Evolutionary conservation across 2,329 filamentous ascomycete species (phyloP).

Genomic region (Apiospora kogelbergensis): DNA sequence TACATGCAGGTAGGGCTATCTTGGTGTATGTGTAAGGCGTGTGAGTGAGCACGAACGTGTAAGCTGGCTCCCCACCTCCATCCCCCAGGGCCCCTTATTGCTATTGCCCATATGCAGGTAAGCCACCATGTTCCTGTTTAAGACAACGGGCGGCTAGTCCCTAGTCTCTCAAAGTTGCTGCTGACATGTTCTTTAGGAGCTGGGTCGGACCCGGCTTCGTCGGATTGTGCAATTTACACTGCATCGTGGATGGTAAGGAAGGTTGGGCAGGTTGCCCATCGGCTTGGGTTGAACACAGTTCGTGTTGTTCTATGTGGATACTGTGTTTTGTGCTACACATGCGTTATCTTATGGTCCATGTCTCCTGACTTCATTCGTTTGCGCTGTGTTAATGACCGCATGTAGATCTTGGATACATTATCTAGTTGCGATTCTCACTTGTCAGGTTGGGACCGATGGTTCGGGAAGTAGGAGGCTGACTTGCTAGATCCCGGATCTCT

Average conservation of each 20-base stretch:
- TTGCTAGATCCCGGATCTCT: background rate
- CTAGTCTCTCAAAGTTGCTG: background rate
- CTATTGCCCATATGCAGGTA: background rate
- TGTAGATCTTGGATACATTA: background rate
- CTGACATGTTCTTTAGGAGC: background rate
- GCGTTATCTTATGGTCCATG: background rate
- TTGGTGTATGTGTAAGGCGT: background rate
- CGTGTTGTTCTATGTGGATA: background rate
- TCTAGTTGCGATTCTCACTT: background rate
- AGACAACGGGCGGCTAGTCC: background rate
- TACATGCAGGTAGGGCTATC: background rate
- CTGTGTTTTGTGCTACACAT: background rate
- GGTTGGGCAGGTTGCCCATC: background rate
- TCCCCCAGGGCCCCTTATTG: background rate
- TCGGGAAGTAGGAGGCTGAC: background rate
- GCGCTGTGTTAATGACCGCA: background rate
- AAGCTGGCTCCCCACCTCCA: background rate
- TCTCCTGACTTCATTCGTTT: background rate
- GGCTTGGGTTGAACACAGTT: background rate
- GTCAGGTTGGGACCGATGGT: background rate
- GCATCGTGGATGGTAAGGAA: background rate
- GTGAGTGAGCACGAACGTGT: background rate
- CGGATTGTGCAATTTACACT: background rate
- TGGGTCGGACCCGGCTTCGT: background rate
- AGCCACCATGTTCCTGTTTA: background rate